Evolutionary conservation across 2,329 filamentous ascomycete genomes (phyloP).

Genomic region (Stagonosporopsis vannaccii): DNA sequence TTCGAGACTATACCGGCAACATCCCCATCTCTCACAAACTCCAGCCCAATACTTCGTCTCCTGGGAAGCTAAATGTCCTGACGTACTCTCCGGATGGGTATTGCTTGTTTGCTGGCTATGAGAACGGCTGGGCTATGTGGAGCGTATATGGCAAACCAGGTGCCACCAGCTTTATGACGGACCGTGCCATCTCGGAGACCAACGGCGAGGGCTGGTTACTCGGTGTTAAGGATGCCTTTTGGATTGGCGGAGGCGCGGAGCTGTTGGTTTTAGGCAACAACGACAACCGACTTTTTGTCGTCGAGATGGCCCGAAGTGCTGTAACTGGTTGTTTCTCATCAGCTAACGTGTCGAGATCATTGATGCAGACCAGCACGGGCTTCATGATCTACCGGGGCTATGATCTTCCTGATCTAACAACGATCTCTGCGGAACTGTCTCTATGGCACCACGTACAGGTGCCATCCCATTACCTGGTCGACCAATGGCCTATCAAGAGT

Average conservation of each 20-base stretch:
- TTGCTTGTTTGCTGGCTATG: conserved; percentile 91
- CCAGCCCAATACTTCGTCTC: conserved; percentile 71
- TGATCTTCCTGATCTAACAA: conserved; percentile 86
- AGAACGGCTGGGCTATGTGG: conserved; percentile 94
- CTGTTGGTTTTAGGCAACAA: conserved; percentile 75
- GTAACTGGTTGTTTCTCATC: conserved; percentile 90
- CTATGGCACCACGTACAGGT: conserved; percentile 95
- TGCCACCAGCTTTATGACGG: conserved; percentile 80
- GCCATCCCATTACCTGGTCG: conserved; percentile 81
- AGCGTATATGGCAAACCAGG: conserved; percentile 95
- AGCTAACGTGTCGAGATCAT: conserved; percentile 86
- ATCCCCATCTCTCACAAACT: conserved; percentile 87
- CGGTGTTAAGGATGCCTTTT: conserved; percentile 78
- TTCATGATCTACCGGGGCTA: conserved; percentile 94
- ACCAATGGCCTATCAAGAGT: conserved; percentile 92
- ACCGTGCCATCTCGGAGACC: conserved; percentile 66
- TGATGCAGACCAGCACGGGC: conserved; percentile 86
- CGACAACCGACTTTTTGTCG: conserved; percentile 80
- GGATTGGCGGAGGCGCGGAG: conserved; percentile 88
- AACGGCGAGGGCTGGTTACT: conserved; percentile 87
- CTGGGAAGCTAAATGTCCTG: conserved; percentile 76
- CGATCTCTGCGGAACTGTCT: conserved; percentile 88
- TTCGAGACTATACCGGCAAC: conserved; percentile 91
- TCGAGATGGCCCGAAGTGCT: conserved; percentile 95
- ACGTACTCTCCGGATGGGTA: conserved; percentile 95